Base-by-base conservation (phyloP, 2,329 filamentous ascomycete species). In the Endothia cerciana region DNA sequence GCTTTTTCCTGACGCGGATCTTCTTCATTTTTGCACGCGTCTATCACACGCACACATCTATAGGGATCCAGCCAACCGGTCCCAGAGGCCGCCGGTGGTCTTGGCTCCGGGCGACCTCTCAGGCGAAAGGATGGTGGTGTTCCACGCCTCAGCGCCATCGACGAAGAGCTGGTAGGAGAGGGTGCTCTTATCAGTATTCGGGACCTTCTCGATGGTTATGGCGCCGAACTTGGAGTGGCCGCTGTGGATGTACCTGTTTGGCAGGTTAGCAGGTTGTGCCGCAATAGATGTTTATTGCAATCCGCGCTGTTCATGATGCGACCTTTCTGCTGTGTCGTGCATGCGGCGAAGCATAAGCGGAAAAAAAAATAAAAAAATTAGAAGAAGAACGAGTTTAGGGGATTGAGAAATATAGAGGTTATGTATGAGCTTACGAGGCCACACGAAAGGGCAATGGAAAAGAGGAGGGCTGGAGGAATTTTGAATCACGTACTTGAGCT, bases 211-310 rank as follows among this genome's bases (percentile, higher is more conserved):
- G 68, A 99, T 93, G 28, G 92, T 91, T 36, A 97, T 83, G 0
- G 89, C 87, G 1, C 93, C 93, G 77, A 97, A 94, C 76, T 98
- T 98, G 69, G 89, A 93, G 73, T 93, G 94, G 1, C 94, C 94
- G 66, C 90, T 87, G 2, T 94, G 91, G 56, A 94, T 85, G 72
- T 95, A 93, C 71, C 88, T 91, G 63, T 19, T 38, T 11, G n/a
- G 17, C 15, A 6, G 2, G 33, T 38, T 45, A 53, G 51, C 17
- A 53, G 51, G 22, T 0, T 55, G 61, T 70, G 77, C 71, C 77
- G 64, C 13, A 43, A 17, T 6, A 17, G 55, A 13, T 28, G 19
- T 36, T 33, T n/a, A 17, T 53, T 33, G 8, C 4, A 53, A 5
- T 11, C 19, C 6, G 4, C 8, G 41, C 41, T 43, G n/a, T 11